phyloP scores from a whole-genome alignment of 192 early-diverging fungal genomes.

The Piromyces finnis region DNA sequence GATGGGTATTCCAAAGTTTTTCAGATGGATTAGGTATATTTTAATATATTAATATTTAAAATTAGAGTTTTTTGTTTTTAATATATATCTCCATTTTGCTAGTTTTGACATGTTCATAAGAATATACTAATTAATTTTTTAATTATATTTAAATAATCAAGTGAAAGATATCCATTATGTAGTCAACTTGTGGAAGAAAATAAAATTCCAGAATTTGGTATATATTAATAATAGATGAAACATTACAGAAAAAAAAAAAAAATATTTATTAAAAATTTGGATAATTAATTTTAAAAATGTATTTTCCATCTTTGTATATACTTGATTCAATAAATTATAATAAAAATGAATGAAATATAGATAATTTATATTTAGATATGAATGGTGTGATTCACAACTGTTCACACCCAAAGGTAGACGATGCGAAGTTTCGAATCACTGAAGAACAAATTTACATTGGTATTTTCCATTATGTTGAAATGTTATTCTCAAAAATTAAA shows the following conservation, averaged over 20 bases:
- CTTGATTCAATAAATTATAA: too few species aligned
- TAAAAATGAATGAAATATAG: neutral
- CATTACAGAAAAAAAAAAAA: too few species aligned
- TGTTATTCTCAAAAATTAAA: constrained; percentile 77
- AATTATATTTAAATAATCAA: neutral
- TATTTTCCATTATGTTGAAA: constrained; percentile 94
- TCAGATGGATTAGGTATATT: constrained; percentile 81
- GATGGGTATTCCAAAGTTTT: constrained; percentile 88
- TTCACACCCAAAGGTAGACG: constrained; percentile 79
- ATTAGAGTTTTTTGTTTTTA: too few species aligned
- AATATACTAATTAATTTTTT: too few species aligned
- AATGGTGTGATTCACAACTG: constrained; percentile 82
- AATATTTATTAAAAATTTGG: neutral
- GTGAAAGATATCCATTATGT: constrained; percentile 89
- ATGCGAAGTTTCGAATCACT: constrained; percentile 69
- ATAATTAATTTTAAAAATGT: constrained; percentile 3
- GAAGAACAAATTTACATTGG: constrained; percentile 85
- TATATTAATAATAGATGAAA: neutral
- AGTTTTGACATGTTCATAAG: too few species aligned
- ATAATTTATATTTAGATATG: neutral
- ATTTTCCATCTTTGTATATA: constrained; percentile 6
- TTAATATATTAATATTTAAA: too few species aligned
- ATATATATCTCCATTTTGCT: too few species aligned
- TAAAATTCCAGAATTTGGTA: constrained; percentile 87
- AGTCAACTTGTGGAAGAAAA: constrained; percentile 77